These are phyloP conservation scores for Elaeis oleifera DNA, from an alignment of 202 grass and related monocot genomes.

Conservation along the genomic window DNA sequence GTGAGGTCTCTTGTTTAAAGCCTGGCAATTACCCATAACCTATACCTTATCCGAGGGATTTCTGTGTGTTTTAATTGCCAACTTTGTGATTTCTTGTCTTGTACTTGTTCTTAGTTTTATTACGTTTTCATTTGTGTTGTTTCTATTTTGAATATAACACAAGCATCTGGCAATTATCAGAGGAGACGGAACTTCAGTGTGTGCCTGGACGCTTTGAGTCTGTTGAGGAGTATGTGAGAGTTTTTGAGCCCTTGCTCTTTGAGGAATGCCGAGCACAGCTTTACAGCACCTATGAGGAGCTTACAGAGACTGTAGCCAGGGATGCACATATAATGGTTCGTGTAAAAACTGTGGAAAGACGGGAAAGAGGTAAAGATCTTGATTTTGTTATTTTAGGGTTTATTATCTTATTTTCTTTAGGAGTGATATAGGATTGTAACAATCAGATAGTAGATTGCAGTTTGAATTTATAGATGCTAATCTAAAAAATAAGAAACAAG, in stretches of 20 bases:
- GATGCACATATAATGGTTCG: constrained; percentile 78
- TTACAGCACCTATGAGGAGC: constrained; percentile 89
- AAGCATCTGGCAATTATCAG: constrained; percentile 39
- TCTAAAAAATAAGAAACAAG: no score
- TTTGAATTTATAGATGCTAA: no score
- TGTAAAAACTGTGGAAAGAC: constrained; percentile 70
- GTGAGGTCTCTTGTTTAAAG: no score
- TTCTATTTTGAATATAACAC: constrained; percentile 6
- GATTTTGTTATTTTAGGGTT: neutral
- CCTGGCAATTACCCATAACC: no score
- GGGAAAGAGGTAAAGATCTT: constrained; percentile 71
- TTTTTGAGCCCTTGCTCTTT: constrained; percentile 98
- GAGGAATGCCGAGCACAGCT: constrained; percentile 98
- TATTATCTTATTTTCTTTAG: no score
- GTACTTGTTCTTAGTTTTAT: no score
- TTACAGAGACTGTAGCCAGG: constrained; percentile 65
- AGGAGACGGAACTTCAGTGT: constrained; percentile 81
- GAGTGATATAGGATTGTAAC: no score
- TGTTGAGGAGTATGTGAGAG: constrained; percentile 80
- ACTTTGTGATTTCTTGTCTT: no score
- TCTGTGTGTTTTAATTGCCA: no score
- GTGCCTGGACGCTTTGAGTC: constrained; percentile 91
- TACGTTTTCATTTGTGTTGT: no score
- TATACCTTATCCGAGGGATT: no score
- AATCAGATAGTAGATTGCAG: no score